Percentiles rank a stretch among this genome's conserved stretches.
phyloP scores from a whole-genome alignment of 129 eudicot species.

The Flaveria robusta region DNA sequence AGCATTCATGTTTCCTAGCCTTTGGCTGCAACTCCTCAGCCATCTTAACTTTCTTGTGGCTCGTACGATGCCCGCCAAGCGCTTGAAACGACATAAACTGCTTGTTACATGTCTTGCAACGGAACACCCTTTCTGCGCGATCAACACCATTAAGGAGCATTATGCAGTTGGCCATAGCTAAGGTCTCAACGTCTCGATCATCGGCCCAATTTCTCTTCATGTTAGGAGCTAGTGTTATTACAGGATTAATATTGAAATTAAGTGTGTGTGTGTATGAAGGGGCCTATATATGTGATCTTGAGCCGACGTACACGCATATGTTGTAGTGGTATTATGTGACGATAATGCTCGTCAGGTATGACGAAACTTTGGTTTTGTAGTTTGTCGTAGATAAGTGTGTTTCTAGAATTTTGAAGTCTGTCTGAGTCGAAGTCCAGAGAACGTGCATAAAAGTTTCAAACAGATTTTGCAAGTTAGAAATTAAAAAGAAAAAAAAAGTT shows the following conservation, averaged over 20 bases:
- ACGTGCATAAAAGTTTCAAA: not conserved
- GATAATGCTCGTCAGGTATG: slow-evolving; percentile 22
- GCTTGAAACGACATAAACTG: slow-evolving; percentile 57
- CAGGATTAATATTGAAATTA: too few relatives aligned
- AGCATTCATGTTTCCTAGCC: slow-evolving; percentile 53
- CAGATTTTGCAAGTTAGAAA: not conserved
- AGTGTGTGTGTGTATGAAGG: too few relatives aligned
- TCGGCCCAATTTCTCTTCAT: slow-evolving; percentile 40
- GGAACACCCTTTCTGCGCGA: slow-evolving; percentile 27
- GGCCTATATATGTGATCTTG: not conserved
- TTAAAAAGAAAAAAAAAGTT: too few relatives aligned
- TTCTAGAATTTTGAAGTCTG: slow-evolving; percentile 29
- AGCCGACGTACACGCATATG: not conserved
- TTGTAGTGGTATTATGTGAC: slow-evolving; percentile 8
- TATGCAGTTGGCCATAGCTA: slow-evolving; percentile 58
- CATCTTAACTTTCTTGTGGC: slow-evolving; percentile 50
- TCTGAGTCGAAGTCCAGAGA: slow-evolving; percentile 3
- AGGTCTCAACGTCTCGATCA: slow-evolving; percentile 43
- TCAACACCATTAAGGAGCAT: slow-evolving; percentile 40
- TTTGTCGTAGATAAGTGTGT: not conserved
- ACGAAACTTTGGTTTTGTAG: slow-evolving; percentile 16
- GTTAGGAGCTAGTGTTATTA: not conserved
- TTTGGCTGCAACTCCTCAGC: slow-evolving; percentile 18
- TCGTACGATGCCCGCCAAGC: slow-evolving; percentile 69
- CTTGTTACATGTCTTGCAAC: slow-evolving; percentile 53